phyloP scores from a whole-genome alignment of 345 rosid genomes.

The Atalantia buxifolia region DNA sequence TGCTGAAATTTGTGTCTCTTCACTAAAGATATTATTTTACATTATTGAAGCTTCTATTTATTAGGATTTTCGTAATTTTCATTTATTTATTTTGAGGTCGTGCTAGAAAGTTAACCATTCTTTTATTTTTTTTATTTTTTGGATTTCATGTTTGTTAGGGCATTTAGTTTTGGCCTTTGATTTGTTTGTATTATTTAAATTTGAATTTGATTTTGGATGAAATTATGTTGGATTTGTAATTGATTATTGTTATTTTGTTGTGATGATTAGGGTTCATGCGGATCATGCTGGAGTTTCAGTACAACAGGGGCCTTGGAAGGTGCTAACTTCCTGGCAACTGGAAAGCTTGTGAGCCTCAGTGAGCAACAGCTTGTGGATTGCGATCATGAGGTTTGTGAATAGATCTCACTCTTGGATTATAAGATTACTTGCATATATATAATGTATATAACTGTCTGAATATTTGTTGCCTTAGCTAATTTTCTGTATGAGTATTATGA shows the following conservation, averaged over 20 bases:
- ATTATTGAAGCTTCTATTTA: background rate
- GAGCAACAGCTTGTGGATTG: conserved; percentile 99
- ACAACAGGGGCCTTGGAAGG: conserved; percentile 97
- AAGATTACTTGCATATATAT: no score
- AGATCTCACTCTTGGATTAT: background rate
- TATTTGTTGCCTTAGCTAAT: background rate
- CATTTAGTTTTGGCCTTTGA: background rate
- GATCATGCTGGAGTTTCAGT: conserved; percentile 99
- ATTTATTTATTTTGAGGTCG: background rate
- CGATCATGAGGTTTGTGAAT: conserved; percentile 70
- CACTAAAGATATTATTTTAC: background rate
- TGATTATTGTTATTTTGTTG: background rate
- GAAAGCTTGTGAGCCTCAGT: conserved; percentile 89
- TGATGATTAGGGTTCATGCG: conserved; percentile 75
- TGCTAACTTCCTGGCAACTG: conserved; percentile 84
- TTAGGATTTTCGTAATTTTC: background rate
- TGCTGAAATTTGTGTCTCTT: background rate
- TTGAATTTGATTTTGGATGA: background rate
- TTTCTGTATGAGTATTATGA: background rate
- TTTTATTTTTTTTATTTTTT: background rate
- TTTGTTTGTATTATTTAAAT: background rate
- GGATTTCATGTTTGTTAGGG: background rate
- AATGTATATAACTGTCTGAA: background rate
- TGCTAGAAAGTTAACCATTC: background rate
- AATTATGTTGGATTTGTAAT: background rate